Evolutionary conservation across 495 filamentous ascomycete species (phyloP).

Genomic region (Penicillium nucicola): DNA sequence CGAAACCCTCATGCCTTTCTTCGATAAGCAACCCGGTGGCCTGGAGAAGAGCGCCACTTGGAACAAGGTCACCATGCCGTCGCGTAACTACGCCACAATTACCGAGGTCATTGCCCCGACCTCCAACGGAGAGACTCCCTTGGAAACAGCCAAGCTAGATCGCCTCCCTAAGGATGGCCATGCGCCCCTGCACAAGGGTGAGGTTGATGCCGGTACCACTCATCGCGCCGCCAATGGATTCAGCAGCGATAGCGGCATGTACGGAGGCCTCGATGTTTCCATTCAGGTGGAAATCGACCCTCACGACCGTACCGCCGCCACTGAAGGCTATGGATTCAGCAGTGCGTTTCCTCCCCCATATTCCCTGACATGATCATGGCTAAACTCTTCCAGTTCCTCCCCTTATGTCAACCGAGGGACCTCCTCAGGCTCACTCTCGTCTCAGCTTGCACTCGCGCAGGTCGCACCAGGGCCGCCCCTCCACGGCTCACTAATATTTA

Average conservation of each 20-base stretch:
- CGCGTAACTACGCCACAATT: constrained; percentile 81
- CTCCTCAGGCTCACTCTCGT: constrained; percentile 11
- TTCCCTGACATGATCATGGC: background rate
- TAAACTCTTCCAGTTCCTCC: constrained; percentile 24
- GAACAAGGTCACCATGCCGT: constrained; percentile 88
- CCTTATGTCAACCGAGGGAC: constrained; percentile 19
- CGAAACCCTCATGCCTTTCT: constrained; percentile 84
- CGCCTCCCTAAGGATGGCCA: constrained; percentile 57
- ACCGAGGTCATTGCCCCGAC: constrained; percentile 53
- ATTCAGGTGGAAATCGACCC: constrained; percentile 71
- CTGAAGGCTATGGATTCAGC: constrained; percentile 66
- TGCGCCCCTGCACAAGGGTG: constrained; percentile 59
- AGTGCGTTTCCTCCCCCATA: constrained; percentile 17
- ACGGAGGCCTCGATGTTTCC: constrained; percentile 64
- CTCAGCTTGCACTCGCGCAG: constrained; percentile 21
- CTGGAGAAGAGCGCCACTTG: constrained; percentile 60
- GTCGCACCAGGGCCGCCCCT: constrained; percentile 21
- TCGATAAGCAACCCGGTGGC: constrained; percentile 77
- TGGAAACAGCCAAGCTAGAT: constrained; percentile 18
- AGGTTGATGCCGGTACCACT: constrained; percentile 59
- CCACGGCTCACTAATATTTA: constrained; percentile 18
- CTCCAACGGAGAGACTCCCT: constrained; percentile 18
- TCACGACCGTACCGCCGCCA: constrained; percentile 57
- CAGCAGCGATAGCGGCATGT: constrained; percentile 48
- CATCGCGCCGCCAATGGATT: constrained; percentile 58